Conservation (phyloP, 2,329 filamentous ascomycete genomes). For the Fusarium sp. region DNA sequence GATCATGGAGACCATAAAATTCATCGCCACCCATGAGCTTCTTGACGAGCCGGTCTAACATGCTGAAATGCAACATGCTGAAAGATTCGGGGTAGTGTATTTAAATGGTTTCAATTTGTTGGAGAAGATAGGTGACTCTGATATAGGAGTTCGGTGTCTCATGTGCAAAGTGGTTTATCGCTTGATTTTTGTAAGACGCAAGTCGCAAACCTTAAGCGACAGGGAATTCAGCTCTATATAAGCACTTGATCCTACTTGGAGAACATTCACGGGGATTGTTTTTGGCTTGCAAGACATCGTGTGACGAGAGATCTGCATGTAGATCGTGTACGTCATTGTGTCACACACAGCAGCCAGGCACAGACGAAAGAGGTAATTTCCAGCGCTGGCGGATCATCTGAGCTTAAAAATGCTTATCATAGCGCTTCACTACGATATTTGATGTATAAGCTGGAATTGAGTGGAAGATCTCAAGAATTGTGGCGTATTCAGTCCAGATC, state of each 20-base stretch:
- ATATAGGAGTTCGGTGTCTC: rapidly evolving
- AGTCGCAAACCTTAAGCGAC: rapidly evolving
- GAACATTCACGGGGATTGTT: rapidly evolving
- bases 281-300: not conserved
- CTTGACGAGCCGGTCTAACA: not conserved
- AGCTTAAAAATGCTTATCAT: not conserved
- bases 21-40: not conserved
- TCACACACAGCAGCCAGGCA: not conserved
- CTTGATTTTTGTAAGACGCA: rapidly evolving
- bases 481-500: not conserved
- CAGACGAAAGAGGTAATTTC: not conserved
- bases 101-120: not conserved
- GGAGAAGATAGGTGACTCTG: rapidly evolving
- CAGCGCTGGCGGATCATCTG: rapidly evolving
- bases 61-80: not conserved
- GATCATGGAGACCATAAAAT: not conserved
- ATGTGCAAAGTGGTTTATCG: too few species aligned
- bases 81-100: rapidly evolving
- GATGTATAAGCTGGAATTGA: not conserved
- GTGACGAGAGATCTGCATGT: not conserved
- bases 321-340: not conserved
- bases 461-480: not conserved
- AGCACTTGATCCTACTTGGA: not conserved
- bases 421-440: rapidly evolving
- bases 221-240: not conserved